Evolutionary conservation across 169 alveolate genomes (phyloP).

Genomic region (Plasmodium relictum): DNA sequence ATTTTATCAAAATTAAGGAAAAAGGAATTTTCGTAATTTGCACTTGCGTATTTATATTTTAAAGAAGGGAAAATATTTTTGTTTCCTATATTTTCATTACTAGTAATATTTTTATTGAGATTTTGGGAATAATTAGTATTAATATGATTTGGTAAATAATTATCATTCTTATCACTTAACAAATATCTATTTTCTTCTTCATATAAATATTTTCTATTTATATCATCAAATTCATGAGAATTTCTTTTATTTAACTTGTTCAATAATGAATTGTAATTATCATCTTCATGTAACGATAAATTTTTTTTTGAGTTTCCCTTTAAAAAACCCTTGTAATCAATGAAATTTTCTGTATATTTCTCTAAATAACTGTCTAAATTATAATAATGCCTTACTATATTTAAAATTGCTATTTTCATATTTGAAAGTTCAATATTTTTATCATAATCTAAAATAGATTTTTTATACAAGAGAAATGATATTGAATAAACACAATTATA

Average conservation of each 20-base stretch:
- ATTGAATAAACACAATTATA: constrained; percentile 76
- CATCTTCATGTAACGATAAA: constrained; percentile 70
- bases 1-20: constrained; percentile 76
- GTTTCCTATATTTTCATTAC: constrained; percentile 59
- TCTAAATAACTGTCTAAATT: constrained; percentile 77
- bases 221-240: constrained; percentile 64
- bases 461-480: constrained; percentile 75
- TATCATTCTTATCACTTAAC: constrained; percentile 67
- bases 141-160: constrained; percentile 67
- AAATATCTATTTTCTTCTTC: constrained; percentile 70
- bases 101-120: constrained; percentile 32
- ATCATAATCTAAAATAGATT: constrained; percentile 75
- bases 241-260: constrained; percentile 54
- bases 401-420: constrained; percentile 78
- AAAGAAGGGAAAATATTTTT: constrained; percentile 48
- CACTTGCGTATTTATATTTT: constrained; percentile 68
- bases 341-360: constrained; percentile 76
- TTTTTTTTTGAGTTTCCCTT: constrained; percentile 68
- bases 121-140: constrained; percentile 57
- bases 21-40: constrained; percentile 77
- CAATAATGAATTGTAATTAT: constrained; percentile 37
- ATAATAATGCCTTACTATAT: constrained; percentile 76
- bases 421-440: constrained; percentile 76
- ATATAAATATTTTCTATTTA: constrained; percentile 68
- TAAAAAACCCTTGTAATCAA: constrained; percentile 77